phyloP scores from a whole-genome alignment of 2,329 filamentous ascomycete species.

The Phyllosticta capitalensis region DNA sequence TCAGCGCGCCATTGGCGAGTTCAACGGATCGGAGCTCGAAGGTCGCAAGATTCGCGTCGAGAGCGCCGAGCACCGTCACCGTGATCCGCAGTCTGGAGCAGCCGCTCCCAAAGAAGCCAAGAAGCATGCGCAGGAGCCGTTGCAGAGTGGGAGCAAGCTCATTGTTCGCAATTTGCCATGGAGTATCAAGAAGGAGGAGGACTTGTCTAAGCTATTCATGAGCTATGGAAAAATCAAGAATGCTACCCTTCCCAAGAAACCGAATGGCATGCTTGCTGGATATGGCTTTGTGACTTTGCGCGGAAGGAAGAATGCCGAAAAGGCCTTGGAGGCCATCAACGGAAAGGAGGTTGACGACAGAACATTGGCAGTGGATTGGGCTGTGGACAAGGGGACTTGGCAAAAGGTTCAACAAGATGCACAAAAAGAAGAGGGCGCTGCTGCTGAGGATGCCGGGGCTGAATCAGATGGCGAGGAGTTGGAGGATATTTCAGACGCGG shows the following conservation, averaged over 20 bases:
- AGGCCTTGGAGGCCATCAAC: constrained; percentile 74
- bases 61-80: constrained; percentile 74
- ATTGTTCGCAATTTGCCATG: constrained; percentile 92
- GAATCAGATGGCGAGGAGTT: constrained; percentile 31
- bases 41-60: constrained; percentile 80
- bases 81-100: constrained; percentile 31
- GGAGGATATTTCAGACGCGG: constrained; percentile 18
- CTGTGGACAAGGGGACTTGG: constrained; percentile 85
- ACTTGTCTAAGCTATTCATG: constrained; percentile 69
- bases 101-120: constrained; percentile 47
- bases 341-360: constrained; percentile 84
- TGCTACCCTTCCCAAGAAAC: constrained; percentile 71
- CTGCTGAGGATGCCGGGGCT: constrained; percentile 25
- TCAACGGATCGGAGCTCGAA: constrained; percentile 68
- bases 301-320: constrained; percentile 83
- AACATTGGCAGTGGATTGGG: constrained; percentile 89
- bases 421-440: constrained; percentile 31
- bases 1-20: constrained; percentile 65
- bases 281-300: constrained; percentile 90
- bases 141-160: constrained; percentile 58
- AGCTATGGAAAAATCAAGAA: constrained; percentile 89
- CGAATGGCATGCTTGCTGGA: constrained; percentile 59
- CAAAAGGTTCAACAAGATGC: constrained; percentile 47
- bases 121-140: constrained; percentile 56
- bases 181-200: constrained; percentile 81